Evolutionary conservation across 495 filamentous ascomycete species (phyloP), one percentile per base, ranked within the genome.

Genomic region (Penicillium maclennaniae): DNA sequence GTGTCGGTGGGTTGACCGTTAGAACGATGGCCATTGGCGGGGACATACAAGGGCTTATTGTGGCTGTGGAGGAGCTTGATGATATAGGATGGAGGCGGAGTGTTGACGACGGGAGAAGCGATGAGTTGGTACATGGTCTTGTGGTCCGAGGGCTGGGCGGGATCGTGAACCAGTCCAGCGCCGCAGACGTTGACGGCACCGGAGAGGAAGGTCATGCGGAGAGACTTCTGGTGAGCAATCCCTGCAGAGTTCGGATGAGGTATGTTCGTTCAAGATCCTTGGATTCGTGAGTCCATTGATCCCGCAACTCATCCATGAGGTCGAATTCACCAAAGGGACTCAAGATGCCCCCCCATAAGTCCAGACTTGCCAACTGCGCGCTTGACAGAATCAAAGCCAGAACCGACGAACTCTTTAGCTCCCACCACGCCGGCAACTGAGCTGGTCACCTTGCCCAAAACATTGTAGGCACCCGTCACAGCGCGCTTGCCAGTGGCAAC

Each of bases 111-210:
- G 27, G 89, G 84, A 4, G 89, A 90, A 14, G 91, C 81, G 65
- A 98, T 96, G 61, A 98, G 82, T 63, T 98, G 93, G 74, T 95
- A 98, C 93, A 98, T 98, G 12, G 93, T 97, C 72, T 98, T 98
- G 77, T 98, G 92, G 72, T 96, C 91, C 17, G 78, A 79, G 0
- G 92, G 92, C 67, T 92, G 88, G 19, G 85, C 75, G 0, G 95
- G 95, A 73, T 98, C 95, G 74, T 97, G 92, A 12, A 98, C 84
- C 12, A 97, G 82, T 57, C 93, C 93, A 14, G 95, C 93, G 55
- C 93, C 93, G 60, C 87, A 91, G 69, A 84, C 87, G 69, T 91
- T 91, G 69, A 97, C 92, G 59, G 91, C 87, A 59, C 93, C 93
- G 34, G 87, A 92, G 48, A 98, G 72, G 73, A 98, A 97, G 12